phyloP scores from a whole-genome alignment of 2,329 filamentous ascomycete genomes.

The Fusarium napiforme region DNA sequence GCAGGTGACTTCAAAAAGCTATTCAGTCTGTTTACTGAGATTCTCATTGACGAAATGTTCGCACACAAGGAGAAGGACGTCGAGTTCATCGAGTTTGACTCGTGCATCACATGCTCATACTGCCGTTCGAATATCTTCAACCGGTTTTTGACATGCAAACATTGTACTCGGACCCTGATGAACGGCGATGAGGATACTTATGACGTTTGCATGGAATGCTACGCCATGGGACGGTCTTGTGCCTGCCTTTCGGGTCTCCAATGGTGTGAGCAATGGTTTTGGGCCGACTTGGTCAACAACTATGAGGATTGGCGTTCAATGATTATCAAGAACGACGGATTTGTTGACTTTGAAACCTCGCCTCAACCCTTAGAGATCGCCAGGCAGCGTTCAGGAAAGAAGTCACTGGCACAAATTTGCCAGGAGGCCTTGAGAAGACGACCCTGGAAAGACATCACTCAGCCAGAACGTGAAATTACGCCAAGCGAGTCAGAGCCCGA shows the following conservation, averaged over 20 bases:
- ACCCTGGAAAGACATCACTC: constrained; percentile 85
- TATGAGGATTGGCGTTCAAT: constrained; percentile 87
- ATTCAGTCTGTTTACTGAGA: constrained; percentile 79
- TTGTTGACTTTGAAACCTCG: constrained; percentile 71
- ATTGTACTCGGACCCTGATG: constrained; percentile 75
- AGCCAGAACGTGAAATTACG: constrained; percentile 61
- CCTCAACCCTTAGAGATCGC: constrained; percentile 78
- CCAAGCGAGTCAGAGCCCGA: constrained; percentile 65
- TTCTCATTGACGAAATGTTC: constrained; percentile 90
- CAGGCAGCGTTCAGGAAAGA: constrained; percentile 73
- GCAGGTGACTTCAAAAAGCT: constrained; percentile 84
- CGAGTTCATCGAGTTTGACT: constrained; percentile 85
- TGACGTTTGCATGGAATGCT: constrained; percentile 98
- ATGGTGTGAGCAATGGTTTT: constrained; percentile 95
- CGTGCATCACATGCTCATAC: constrained; percentile 94
- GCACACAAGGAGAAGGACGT: constrained; percentile 75
- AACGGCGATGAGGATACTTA: constrained; percentile 84
- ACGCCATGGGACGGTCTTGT: constrained; percentile 95
- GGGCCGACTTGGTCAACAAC: constrained; percentile 78
- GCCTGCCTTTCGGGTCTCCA: constrained; percentile 84
- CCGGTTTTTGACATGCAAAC: constrained; percentile 90
- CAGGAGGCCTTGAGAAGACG: constrained; percentile 85
- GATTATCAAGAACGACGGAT: constrained; percentile 78
- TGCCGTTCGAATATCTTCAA: constrained; percentile 98
- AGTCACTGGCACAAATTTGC: constrained; percentile 90